These are phyloP conservation scores for Eucalyptus urophylla DNA, from an alignment of 345 rosid species.

Conservation along the genomic window DNA sequence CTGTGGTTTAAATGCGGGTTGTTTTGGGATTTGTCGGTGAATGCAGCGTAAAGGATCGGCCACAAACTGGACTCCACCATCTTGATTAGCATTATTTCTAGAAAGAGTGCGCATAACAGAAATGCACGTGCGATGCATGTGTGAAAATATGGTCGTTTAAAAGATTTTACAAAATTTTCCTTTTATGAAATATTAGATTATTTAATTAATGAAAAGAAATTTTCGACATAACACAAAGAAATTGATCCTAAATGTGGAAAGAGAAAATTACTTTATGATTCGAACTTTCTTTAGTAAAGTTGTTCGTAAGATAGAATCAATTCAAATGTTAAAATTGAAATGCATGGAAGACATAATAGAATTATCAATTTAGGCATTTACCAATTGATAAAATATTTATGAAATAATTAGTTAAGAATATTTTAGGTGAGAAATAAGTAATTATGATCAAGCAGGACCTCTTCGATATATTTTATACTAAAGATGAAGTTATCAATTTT, in stretches of 20 bases:
- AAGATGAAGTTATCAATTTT: no score
- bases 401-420: no score
- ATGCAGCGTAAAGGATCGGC: no score
- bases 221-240: rapidly evolving
- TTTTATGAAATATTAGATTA: background rate
- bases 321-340: background rate
- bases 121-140: background rate
- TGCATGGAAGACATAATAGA: no score
- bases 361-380: background rate
- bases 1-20: no score
- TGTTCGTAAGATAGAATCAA: no score
- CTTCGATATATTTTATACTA: background rate
- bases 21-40: no score
- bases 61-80: no score
- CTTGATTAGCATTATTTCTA: background rate
- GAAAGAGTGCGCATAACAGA: background rate
- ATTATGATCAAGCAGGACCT: background rate
- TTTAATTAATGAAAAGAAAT: background rate
- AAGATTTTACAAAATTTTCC: no score
- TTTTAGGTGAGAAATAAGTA: no score
- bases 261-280: background rate
- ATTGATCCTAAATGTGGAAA: background rate
- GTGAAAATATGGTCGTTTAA: background rate
- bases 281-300: background rate
- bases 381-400: background rate